Evolutionary conservation across 495 filamentous ascomycete species (phyloP).

Genomic region (Hypoxylon subgilvum): DNA sequence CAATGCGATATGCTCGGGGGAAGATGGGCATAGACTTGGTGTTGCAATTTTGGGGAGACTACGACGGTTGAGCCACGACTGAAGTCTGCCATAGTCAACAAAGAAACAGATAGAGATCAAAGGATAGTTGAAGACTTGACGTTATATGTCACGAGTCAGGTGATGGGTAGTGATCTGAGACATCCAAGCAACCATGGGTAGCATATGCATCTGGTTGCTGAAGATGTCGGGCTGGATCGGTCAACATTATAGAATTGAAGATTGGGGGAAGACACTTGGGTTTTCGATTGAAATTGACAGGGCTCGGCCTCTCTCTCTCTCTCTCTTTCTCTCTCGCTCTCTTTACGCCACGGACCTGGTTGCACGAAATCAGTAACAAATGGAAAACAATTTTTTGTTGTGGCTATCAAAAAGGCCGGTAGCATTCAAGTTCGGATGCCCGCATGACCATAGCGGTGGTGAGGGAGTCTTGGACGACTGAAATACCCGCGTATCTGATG

Average conservation of each 20-base stretch:
- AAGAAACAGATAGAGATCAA: constrained; percentile 13
- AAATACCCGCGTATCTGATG: constrained; percentile 38
- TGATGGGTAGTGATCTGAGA: constrained; percentile 32
- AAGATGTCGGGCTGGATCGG: constrained; percentile 19
- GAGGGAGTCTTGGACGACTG: constrained; percentile 23
- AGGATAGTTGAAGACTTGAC: constrained; percentile 14
- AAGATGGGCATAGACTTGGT: constrained; percentile 15
- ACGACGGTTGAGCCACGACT: constrained; percentile 26
- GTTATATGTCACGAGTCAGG: constrained; percentile 38
- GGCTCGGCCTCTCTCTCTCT: constrained; percentile 16
- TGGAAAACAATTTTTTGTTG: constrained; percentile 27
- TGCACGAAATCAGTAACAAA: constrained; percentile 26
- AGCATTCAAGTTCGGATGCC: constrained; percentile 32
- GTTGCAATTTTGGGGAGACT: constrained; percentile 30
- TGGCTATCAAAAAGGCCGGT: constrained; percentile 33
- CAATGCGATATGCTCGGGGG: constrained; percentile 20
- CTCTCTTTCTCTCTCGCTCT: constrained; percentile 12
- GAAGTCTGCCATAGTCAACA: constrained; percentile 32
- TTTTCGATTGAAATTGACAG: constrained; percentile 33
- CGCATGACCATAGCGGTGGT: constrained; percentile 33
- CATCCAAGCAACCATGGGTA: constrained; percentile 39
- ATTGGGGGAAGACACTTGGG: constrained; percentile 21
- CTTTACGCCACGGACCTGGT: constrained; percentile 24
- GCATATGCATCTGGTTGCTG: constrained; percentile 33
- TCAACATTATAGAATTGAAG: constrained; percentile 23